Percentiles rank a stretch among this genome's conserved stretches.
Conservation (phyloP, 2,329 filamentous ascomycete species). For the Talaromyces sp. region DNA sequence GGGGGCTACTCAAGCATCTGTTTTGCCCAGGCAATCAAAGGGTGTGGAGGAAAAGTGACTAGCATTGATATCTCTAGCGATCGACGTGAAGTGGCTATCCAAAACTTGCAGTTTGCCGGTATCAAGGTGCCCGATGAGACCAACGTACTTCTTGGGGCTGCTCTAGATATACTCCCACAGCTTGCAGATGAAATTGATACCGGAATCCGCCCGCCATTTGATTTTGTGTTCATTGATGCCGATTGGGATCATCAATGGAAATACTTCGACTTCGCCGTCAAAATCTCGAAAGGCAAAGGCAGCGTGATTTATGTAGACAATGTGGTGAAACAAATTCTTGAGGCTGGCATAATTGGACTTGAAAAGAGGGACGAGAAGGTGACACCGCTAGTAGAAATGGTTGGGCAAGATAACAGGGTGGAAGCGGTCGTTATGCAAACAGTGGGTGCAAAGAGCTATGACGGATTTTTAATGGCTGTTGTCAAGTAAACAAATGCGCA, state of each 20-base stretch:
- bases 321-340: slow-evolving; percentile 34
- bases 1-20: slow-evolving; percentile 52
- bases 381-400: slow-evolving; percentile 33
- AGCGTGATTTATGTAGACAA: slow-evolving; percentile 48
- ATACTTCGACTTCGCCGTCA: slow-evolving; percentile 41
- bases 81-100: slow-evolving; percentile 41
- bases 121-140: slow-evolving; percentile 33
- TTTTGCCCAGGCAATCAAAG: slow-evolving; percentile 32
- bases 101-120: slow-evolving; percentile 39
- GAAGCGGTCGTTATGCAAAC: slow-evolving; percentile 40
- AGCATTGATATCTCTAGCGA: slow-evolving; percentile 47
- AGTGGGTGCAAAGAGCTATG: neutral
- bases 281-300: slow-evolving; percentile 23
- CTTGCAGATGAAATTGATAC: slow-evolving; percentile 36
- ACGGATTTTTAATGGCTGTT: slow-evolving; percentile 22
- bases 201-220: slow-evolving; percentile 38
- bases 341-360: neutral
- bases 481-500: slow-evolving; percentile 21
- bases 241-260: slow-evolving; percentile 46
- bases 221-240: slow-evolving; percentile 51
- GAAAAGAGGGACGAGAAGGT: slow-evolving; percentile 16
- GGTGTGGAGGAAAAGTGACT: slow-evolving; percentile 33
- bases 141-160: slow-evolving; percentile 42
- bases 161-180: slow-evolving; percentile 36
- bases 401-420: slow-evolving; percentile 37